Percentiles rank a stretch among this genome's conserved stretches.
These are phyloP conservation scores for Citrus cavaleriei DNA, from an alignment of 345 rosid species.

Conservation along the genomic window DNA sequence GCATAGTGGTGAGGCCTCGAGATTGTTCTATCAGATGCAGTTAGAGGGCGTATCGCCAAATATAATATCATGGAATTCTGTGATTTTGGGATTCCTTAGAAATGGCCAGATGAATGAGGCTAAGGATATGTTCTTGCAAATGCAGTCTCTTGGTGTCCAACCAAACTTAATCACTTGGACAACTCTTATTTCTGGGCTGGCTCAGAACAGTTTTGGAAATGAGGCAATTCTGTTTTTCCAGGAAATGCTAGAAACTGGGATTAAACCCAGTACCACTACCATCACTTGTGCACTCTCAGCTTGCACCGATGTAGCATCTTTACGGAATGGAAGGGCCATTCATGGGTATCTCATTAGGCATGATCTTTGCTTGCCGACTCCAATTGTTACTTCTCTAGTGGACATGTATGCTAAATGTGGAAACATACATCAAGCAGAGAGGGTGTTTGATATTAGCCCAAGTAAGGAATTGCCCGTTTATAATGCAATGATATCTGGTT, in stretches of 20 bases:
- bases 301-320: constrained; percentile 35
- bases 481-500: constrained; percentile 52
- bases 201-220: constrained; percentile 39
- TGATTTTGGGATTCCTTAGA: constrained; percentile 53
- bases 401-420: constrained; percentile 79
- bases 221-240: constrained; percentile 42
- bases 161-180: constrained; percentile 60
- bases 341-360: constrained; percentile 55
- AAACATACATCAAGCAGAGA: constrained; percentile 36
- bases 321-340: constrained; percentile 45
- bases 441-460: constrained; percentile 27
- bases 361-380: constrained; percentile 21
- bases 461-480: constrained; percentile 36
- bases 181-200: constrained; percentile 54
- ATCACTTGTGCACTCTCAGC: constrained; percentile 50
- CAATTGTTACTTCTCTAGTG: constrained; percentile 43
- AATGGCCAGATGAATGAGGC: constrained; percentile 53
- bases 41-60: constrained; percentile 57
- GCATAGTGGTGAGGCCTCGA: constrained; percentile 52
- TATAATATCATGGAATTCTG: constrained; percentile 63
- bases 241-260: constrained; percentile 54
- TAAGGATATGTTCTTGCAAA: constrained; percentile 52
- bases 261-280: constrained; percentile 42
- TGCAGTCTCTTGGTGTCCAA: constrained; percentile 42
- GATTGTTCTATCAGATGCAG: constrained; percentile 73